A percentile compares a stretch with the other conserved stretches of the same genome.
Evolutionary conservation across 2,329 filamentous ascomycete species (phyloP).

Genomic region (Colletotrichum chrysophilum): DNA sequence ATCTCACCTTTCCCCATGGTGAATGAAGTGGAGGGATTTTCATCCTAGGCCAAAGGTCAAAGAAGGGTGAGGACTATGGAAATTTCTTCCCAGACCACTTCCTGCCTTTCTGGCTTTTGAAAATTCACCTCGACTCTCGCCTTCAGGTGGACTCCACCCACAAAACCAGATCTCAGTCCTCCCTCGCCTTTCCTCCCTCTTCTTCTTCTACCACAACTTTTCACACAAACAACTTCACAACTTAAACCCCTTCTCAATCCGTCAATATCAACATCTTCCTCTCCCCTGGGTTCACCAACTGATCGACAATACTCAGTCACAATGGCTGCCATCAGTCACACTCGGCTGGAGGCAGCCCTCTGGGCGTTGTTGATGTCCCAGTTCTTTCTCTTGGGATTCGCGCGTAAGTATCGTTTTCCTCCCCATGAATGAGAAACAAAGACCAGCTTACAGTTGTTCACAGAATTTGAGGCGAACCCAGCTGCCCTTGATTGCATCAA

Average conservation of each 20-base stretch:
- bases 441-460: neutral
- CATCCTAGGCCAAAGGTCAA: neutral
- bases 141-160: neutral
- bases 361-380: neutral
- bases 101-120: neutral
- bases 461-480: neutral
- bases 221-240: neutral
- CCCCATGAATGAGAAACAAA: accelerated
- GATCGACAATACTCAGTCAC: neutral
- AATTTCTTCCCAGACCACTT: neutral
- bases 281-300: neutral
- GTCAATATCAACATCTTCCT: neutral
- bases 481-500: neutral
- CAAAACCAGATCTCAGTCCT: neutral
- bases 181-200: too few relatives aligned
- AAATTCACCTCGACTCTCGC: neutral
- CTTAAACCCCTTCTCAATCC: neutral
- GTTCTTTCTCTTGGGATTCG: neutral
- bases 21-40: neutral
- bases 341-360: neutral
- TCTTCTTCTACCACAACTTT: neutral
- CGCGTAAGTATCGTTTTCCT: neutral
- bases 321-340: neutral
- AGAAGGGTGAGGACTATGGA: neutral
- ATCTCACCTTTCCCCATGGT: neutral